Evolutionary conservation across 345 rosid genomes (phyloP).

Genomic region (Citropsis articulata): DNA sequence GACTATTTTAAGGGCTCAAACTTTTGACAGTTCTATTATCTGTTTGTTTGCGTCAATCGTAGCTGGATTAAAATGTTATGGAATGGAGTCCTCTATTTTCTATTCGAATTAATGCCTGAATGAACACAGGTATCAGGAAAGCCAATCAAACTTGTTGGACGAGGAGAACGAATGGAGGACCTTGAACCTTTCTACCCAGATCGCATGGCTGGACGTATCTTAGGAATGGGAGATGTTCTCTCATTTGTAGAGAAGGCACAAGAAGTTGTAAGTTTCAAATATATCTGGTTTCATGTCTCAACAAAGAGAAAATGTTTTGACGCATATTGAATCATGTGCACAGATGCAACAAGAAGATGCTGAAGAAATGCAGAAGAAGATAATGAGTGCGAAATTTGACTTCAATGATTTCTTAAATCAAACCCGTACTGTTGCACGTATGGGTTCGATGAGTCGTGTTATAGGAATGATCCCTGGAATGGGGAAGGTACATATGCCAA

Average conservation of each 20-base stretch:
- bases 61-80: neutral
- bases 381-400: conserved; percentile 94
- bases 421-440: conserved; percentile 91
- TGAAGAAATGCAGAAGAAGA: conserved; percentile 93
- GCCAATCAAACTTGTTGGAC: conserved; percentile 95
- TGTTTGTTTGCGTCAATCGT: conserved; percentile 13
- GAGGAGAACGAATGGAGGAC: conserved; percentile 97
- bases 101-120: conserved; percentile 9
- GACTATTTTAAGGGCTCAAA: neutral
- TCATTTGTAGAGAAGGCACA: conserved; percentile 97
- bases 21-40: neutral
- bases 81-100: neutral
- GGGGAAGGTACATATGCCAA: conserved; percentile 61
- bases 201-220: conserved; percentile 96
- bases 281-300: conserved; percentile 10
- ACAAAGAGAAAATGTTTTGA: neutral
- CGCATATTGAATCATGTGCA: conserved; percentile 16
- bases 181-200: conserved; percentile 98
- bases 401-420: conserved; percentile 97
- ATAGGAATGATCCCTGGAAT: conserved; percentile 98
- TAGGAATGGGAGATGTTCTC: conserved; percentile 99
- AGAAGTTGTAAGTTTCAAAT: conserved; percentile 75
- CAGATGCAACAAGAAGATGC: conserved; percentile 99
- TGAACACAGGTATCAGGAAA: conserved; percentile 80
- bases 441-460: conserved; percentile 95